phyloP scores from a whole-genome alignment of 164 flowering plant genomes.

The Aristolochia californica region DNA sequence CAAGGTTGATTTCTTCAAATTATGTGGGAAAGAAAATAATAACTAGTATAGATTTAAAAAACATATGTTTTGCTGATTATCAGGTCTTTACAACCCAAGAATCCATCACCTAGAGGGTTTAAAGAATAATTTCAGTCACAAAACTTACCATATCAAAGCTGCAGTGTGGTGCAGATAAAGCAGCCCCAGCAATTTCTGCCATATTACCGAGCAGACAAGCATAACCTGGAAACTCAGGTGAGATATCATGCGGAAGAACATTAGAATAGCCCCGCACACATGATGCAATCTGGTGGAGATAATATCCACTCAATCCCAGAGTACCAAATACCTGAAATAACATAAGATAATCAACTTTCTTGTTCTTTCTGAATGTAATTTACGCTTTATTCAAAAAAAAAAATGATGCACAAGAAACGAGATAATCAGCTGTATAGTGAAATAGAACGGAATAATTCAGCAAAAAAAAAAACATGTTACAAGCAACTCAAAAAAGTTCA shows the following conservation, averaged over 20 bases:
- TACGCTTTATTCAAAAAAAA: not conserved
- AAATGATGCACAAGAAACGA: not conserved
- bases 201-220: slow-evolving; percentile 92
- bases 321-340: slow-evolving; percentile 50
- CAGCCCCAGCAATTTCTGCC: slow-evolving; percentile 52
- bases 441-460: too few species aligned
- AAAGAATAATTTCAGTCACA: too few species aligned
- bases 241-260: slow-evolving; percentile 52
- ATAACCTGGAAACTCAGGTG: slow-evolving; percentile 62
- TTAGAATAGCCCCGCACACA: slow-evolving; percentile 39
- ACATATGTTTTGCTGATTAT: too few species aligned
- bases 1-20: too few species aligned
- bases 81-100: too few species aligned
- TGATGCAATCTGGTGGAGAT: slow-evolving; percentile 63
- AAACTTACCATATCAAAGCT: slow-evolving; percentile 60
- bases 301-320: slow-evolving; percentile 36
- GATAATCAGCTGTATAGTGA: too few species aligned
- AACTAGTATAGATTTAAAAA: too few species aligned
- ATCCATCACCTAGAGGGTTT: too few species aligned
- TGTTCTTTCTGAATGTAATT: not conserved
- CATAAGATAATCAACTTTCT: not conserved
- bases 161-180: slow-evolving; percentile 54
- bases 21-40: too few species aligned
- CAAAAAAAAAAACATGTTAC: too few species aligned
- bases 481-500: too few species aligned